Percentiles rank a stretch among this genome's conserved stretches.
These are phyloP conservation scores for Saururus chinensis DNA, from an alignment of 164 flowering plant species.

Conservation along the genomic window DNA sequence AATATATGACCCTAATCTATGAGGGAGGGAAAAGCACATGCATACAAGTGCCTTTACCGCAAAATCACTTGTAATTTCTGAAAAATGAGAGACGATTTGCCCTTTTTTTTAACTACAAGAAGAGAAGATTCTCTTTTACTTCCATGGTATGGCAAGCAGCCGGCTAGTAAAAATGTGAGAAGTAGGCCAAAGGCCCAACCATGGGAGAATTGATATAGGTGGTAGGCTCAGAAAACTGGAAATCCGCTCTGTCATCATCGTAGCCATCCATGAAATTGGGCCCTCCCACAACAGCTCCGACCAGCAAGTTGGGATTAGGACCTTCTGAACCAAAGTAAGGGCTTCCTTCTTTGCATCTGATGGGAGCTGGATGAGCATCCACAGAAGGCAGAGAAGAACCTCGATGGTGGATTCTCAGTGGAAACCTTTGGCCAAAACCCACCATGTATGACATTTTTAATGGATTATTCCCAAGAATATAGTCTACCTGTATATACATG, in stretches of 20 bases:
- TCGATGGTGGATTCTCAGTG: conserved; percentile 52
- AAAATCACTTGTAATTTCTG: too few relatives aligned
- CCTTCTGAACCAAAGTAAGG: conserved; percentile 17
- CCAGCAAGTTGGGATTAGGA: conserved; percentile 43
- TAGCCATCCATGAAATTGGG: conserved; percentile 36
- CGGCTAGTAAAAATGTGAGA: conserved; percentile 2
- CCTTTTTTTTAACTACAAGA: too few relatives aligned
- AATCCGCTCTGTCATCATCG: conserved; percentile 28
- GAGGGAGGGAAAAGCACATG: too few relatives aligned
- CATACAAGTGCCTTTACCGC: too few relatives aligned
- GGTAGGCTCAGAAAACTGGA: conserved; percentile 48
- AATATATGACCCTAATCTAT: too few relatives aligned
- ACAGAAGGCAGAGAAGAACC: conserved; percentile 49
- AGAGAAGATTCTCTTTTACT: background rate
- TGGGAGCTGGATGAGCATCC: conserved; percentile 15
- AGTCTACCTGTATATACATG: conserved; percentile 33
- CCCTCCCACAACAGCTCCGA: conserved; percentile 69
- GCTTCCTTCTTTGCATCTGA: conserved; percentile 36
- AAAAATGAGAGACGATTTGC: too few relatives aligned
- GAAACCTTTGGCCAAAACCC: conserved; percentile 54
- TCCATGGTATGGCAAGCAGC: too few relatives aligned
- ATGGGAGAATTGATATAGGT: conserved; percentile 71
- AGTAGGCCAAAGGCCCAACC: conserved; percentile 51
- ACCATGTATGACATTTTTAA: conserved; percentile 71
- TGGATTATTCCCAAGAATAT: conserved; percentile 56